Base-by-base conservation (phyloP, 768 basidiomycete species). In the Fomitopsis pulvina region DNA sequence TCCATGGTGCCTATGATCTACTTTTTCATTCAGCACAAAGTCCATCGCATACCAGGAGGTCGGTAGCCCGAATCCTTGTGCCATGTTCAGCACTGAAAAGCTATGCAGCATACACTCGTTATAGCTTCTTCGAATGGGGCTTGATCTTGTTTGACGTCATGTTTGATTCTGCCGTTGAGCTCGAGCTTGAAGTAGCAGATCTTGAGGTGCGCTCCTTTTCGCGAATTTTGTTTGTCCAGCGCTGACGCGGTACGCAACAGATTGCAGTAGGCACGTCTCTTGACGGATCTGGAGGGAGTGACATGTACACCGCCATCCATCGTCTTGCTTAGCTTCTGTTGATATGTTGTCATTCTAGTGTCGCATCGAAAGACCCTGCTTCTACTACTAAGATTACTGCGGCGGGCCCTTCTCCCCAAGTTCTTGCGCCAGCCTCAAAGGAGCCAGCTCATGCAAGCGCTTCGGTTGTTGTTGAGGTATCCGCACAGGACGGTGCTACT, bases 121-220 rank as follows among this genome's bases (percentile, higher is more conserved):
- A 93, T 60, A 80, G 84, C 40, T 84, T 93, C 66, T 87, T 88
- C 57, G 92, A 95, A 67, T 95, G 92, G 92, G 72, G 71, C 7
- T 77, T 92, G 42, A 88, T 92, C 48, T 61, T 84, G 45, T 71
- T 84, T 40, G 89, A 92, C 51, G 70, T 92, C 22, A 50, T 79
- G 12, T 91, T 80, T 56, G 89, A 92, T 60, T 80, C 87, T 0
- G 64, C 84, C n/a, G 59, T 77, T 1, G 78, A 74, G 48, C 66
- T 72, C 25, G 87, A 89, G 56, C 79, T 89, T 53, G 66, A 63
- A 40, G 70, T 74, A 34, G 69, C 72, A 4, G 68, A 75, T 51
- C 57, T 86, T 18, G 72, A 83, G 68, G 83, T 80, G 41, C 47
- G 64, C 21, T 4, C 4, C 24, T 16, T 5, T 26, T 10, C 46